These are phyloP conservation scores for Phytophthora capsici DNA, from an alignment of 352 stramenopile genomes.

Conservation along the genomic window DNA sequence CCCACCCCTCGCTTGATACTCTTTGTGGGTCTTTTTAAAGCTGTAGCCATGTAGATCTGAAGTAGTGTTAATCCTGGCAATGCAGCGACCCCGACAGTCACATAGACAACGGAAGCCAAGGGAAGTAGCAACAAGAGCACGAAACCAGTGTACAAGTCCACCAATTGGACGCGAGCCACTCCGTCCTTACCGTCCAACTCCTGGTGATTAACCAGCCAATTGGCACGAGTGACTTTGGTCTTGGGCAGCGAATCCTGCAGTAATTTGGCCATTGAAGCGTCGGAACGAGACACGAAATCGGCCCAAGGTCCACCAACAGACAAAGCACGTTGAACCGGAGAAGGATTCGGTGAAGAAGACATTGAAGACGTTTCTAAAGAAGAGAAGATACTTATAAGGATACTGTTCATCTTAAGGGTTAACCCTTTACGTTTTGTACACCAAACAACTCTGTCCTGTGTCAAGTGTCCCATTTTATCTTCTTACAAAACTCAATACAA, in stretches of 20 bases:
- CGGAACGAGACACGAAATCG: slow-evolving; percentile 42
- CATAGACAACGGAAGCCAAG: slow-evolving; percentile 17
- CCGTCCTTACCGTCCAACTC: slow-evolving; percentile 31
- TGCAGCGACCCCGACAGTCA: slow-evolving; percentile 18
- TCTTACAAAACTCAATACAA: slow-evolving; percentile 10
- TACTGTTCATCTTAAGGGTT: too few species aligned
- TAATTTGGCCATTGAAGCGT: slow-evolving; percentile 47
- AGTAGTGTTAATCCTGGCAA: slow-evolving; percentile 21
- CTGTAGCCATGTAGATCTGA: slow-evolving; percentile 24
- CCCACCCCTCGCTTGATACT: slow-evolving; percentile 11
- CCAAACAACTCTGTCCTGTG: too few species aligned
- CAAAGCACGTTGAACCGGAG: neutral
- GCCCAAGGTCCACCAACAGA: slow-evolving; percentile 39
- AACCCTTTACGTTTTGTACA: too few species aligned
- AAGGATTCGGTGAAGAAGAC: slow-evolving; percentile 8
- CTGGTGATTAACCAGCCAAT: slow-evolving; percentile 37
- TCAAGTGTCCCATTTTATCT: neutral
- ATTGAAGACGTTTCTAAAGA: neutral
- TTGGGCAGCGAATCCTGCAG: slow-evolving; percentile 43
- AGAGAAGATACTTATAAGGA: neutral
- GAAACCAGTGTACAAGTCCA: slow-evolving; percentile 37
- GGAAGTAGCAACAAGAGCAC: slow-evolving; percentile 30
- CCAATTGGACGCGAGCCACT: slow-evolving; percentile 26
- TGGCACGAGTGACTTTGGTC: slow-evolving; percentile 37
- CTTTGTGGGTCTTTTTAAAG: slow-evolving; percentile 32